phyloP scores from a whole-genome alignment of 2,329 filamentous ascomycete genomes.

The Ramularia endophylla region DNA sequence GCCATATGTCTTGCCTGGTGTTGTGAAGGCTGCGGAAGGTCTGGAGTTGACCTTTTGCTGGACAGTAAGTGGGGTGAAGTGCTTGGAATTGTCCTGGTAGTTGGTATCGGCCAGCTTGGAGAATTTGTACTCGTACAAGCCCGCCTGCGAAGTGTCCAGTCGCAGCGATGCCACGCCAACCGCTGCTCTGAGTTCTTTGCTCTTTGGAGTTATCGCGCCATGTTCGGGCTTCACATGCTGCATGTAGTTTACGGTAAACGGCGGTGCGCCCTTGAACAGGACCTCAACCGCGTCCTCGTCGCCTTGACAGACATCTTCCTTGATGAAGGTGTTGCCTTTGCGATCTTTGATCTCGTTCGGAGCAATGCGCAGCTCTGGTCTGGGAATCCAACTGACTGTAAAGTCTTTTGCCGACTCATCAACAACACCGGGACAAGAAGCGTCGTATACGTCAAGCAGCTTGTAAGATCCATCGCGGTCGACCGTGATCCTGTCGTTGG shows the following conservation, averaged over 20 bases:
- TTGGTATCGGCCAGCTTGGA: conserved; percentile 75
- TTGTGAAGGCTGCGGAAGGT: conserved; percentile 73
- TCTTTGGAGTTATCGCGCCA: conserved; percentile 56
- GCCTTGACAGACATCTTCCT: conserved; percentile 85
- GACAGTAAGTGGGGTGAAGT: conserved; percentile 61
- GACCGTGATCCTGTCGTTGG: conserved; percentile 29
- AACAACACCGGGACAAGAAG: conserved; percentile 73
- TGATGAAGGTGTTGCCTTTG: conserved; percentile 55
- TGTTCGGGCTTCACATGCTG: conserved; percentile 65
- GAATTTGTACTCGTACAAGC: conserved; percentile 82
- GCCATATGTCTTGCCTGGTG: conserved; percentile 88
- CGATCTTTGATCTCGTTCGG: conserved; percentile 56
- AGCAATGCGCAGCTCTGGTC: conserved; percentile 62
- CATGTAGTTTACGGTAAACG: conserved; percentile 78
- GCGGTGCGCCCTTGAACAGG: conserved; percentile 67
- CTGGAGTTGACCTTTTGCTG: conserved; percentile 80
- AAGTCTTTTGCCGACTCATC: conserved; percentile 70
- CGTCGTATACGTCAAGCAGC: conserved; percentile 70
- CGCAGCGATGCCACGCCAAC: conserved; percentile 70
- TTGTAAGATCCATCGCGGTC: conserved; percentile 62
- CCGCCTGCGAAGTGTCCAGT: conserved; percentile 79
- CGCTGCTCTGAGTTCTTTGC: conserved; percentile 70
- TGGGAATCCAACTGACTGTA: conserved; percentile 75
- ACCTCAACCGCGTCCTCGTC: conserved; percentile 88
- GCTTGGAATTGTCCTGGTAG: conserved; percentile 67